Conservation (phyloP, 169 alveolate species). For the Toxoplasma gondii region DNA sequence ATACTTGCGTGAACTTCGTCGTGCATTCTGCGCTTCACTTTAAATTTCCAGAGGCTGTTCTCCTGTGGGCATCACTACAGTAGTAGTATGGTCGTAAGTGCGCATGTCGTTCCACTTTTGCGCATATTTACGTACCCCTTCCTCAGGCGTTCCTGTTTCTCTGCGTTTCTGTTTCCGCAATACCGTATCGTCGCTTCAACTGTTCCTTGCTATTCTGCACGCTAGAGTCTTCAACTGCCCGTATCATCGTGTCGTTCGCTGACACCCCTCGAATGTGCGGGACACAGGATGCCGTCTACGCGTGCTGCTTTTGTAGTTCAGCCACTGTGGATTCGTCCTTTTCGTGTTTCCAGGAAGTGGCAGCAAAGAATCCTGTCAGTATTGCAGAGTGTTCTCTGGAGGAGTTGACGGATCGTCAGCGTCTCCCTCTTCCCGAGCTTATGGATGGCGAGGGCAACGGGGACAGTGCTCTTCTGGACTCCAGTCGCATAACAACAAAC, state of each 20-base stretch:
- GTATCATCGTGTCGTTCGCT: no score
- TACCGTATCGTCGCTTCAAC: no score
- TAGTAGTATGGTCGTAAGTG: background rate
- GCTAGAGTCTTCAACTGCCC: no score
- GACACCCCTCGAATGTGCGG: no score
- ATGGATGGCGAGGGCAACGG: constrained; percentile 33
- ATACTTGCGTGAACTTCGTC: no score
- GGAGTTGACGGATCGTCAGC: constrained; percentile 47
- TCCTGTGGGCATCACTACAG: background rate
- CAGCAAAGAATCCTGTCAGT: constrained; percentile 58
- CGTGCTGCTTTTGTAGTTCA: no score
- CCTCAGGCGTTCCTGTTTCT: background rate
- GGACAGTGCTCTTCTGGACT: constrained; percentile 23
- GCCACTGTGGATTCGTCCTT: constrained; percentile 25
- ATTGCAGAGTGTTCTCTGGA: constrained; percentile 50
- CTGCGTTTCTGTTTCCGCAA: background rate
- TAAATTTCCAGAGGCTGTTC: no score
- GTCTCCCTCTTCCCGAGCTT: constrained; percentile 62
- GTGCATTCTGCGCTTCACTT: no score
- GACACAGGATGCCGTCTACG: no score
- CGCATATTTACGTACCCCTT: background rate
- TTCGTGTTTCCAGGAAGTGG: constrained; percentile 68
- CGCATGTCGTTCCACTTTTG: background rate
- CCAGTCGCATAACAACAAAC: background rate
- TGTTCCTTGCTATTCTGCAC: no score